Evolutionary conservation across 2,329 filamentous ascomycete genomes (phyloP), one percentile per base, ranked within the genome.

Genomic region (Fusarium phyllophilum): DNA sequence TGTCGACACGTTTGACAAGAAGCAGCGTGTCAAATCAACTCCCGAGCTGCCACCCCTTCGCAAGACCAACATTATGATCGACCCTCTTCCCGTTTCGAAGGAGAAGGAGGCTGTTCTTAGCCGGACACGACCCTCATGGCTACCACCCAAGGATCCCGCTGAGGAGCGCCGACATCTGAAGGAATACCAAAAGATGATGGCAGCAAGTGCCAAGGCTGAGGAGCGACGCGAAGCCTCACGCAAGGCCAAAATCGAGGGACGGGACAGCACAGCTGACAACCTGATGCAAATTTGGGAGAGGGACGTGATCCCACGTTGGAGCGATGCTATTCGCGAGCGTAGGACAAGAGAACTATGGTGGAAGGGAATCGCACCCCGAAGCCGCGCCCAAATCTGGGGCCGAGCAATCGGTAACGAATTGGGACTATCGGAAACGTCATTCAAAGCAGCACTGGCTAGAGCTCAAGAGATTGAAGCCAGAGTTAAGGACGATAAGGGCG

Each of bases 91-190:
- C 22, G 90, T 95, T 34, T 96, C 93, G 51, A 95, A 94, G 81
- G 94, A 96, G 82, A 96, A 96, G 81, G 93, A 96, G 78, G 93
- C 93, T 7, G 93, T 95, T 5, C 85, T 96, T 29, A 94, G 93
- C 31, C 88, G 94, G 24, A 96, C 94, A 5, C 88, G 94, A 42
- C 94, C 94, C 1, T 95, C 93, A 3, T 96, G 94, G 94, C 85
- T 96, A 6, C 94, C 94, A 2, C 94, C 94, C 3, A 96, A 96
- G 83, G 91, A 96, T 74, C 95, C 94, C 5, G 93, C 93, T 61
- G 96, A 99, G 82, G 96, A 99, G 84, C 93, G 90, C 80, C 92
- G 92, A 75, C 96, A 99, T 82, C 81, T 99, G 74, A 95, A 90
- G 78, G 91, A 96, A 80, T 96, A 95, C 79, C 92, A 95, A 82